phyloP scores from a whole-genome alignment of 2,329 filamentous ascomycete genomes.

The Dactylellina haptotyla region DNA sequence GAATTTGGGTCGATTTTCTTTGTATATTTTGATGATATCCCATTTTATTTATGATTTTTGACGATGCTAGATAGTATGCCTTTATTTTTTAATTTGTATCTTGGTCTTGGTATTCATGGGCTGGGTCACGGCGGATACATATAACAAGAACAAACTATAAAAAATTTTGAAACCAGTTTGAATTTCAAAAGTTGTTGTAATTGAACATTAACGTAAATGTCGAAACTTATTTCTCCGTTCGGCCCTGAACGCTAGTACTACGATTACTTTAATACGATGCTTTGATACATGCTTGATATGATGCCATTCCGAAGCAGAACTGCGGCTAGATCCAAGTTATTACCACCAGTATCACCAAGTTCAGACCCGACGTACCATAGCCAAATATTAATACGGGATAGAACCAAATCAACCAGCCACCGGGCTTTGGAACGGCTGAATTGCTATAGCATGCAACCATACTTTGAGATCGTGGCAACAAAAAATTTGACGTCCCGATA shows the following conservation, averaged over 20 bases:
- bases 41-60: not conserved
- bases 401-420: too few relatives aligned
- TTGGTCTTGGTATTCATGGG: not conserved
- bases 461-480: too few relatives aligned
- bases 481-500: too few relatives aligned
- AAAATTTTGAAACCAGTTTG: not conserved
- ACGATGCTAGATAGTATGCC: not conserved
- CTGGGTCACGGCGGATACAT: too few relatives aligned
- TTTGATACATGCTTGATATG: not conserved
- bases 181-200: not conserved
- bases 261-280: not conserved
- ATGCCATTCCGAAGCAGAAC: not conserved
- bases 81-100: not conserved
- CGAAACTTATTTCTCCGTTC: not conserved
- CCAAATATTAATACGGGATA: too few relatives aligned
- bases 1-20: conserved; percentile 32
- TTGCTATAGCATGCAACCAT: too few relatives aligned
- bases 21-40: conserved; percentile 40
- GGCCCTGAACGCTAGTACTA: too few relatives aligned
- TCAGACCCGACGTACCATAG: too few relatives aligned
- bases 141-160: not conserved
- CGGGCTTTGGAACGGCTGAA: too few relatives aligned
- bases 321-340: too few relatives aligned
- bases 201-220: too few relatives aligned
- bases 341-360: too few relatives aligned